Percentiles rank a stretch among this genome's conserved stretches.
phyloP scores from a whole-genome alignment of 2,329 filamentous ascomycete species.

The Endocalyx cinctus region DNA sequence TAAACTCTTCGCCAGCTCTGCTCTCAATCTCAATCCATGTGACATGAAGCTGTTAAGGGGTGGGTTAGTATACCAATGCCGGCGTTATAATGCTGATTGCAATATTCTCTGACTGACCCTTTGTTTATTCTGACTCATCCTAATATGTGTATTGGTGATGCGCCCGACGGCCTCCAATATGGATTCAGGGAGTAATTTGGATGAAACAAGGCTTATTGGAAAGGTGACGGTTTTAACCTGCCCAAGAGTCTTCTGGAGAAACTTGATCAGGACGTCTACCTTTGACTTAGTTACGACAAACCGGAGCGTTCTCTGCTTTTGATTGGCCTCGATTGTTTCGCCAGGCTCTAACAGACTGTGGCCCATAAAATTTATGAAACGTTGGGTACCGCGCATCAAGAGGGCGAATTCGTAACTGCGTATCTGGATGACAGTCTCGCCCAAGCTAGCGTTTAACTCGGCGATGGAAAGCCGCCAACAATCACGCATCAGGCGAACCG shows the following conservation, averaged over 20 bases:
- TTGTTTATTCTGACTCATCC: conserved; percentile 10
- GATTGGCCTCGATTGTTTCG: conserved; percentile 33
- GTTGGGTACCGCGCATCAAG: conserved; percentile 35
- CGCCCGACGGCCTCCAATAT: conserved; percentile 32
- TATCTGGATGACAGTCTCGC: conserved; percentile 36
- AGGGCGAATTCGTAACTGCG: conserved; percentile 37
- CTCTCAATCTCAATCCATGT: conserved; percentile 35
- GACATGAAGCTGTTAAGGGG: conserved; percentile 26
- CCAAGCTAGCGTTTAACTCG: conserved; percentile 39
- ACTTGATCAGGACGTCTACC: conserved; percentile 30
- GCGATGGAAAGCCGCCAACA: conserved; percentile 47
- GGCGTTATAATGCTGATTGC: conserved; percentile 1
- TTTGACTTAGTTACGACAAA: conserved; percentile 32
- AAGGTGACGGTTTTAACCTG: conserved; percentile 19
- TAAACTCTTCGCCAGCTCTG: conserved; percentile 6
- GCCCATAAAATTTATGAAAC: conserved; percentile 29
- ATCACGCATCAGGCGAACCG: conserved; percentile 39
- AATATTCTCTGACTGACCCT: conserved; percentile 15
- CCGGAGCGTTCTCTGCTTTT: conserved; percentile 23
- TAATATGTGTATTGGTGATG: conserved; percentile 30
- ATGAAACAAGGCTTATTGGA: conserved; percentile 17
- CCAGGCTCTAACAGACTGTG: conserved; percentile 26
- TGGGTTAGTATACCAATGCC: conserved; percentile 1
- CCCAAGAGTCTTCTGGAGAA: conserved; percentile 27
- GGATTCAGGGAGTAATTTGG: conserved; percentile 15